These are phyloP conservation scores for Protomyces arabidopsidicola DNA, from an alignment of 1,139 yeast genomes.

Conservation along the genomic window DNA sequence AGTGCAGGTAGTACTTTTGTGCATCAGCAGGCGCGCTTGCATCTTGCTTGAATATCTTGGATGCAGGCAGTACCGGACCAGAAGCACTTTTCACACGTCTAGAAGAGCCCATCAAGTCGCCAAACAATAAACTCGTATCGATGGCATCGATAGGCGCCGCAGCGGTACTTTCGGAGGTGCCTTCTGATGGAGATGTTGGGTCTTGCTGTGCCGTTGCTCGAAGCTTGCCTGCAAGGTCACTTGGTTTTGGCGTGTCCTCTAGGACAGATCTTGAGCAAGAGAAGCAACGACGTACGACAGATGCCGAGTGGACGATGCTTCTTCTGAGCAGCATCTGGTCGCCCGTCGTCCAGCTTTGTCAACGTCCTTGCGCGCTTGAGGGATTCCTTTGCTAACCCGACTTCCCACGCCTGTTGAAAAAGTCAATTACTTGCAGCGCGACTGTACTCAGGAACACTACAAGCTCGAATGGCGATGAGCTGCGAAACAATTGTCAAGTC, in stretches of 20 bases:
- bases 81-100: neutral
- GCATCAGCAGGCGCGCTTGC: neutral
- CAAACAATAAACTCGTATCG: neutral
- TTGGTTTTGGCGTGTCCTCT: neutral
- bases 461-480: too few relatives aligned
- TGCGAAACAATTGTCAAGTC: neutral
- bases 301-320: neutral
- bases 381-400: too few relatives aligned
- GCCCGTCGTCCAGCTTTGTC: neutral
- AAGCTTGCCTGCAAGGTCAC: neutral
- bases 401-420: too few relatives aligned
- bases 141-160: neutral
- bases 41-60: neutral
- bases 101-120: neutral
- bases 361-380: too few relatives aligned
- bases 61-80: neutral
- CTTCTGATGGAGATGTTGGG: neutral
- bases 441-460: too few relatives aligned
- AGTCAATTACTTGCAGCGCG: too few relatives aligned
- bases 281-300: neutral
- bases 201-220: neutral
- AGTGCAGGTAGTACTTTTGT: conserved; percentile 26
- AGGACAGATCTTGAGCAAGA: neutral
- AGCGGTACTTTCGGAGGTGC: neutral
- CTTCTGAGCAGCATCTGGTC: neutral